These are phyloP conservation scores for Saccharomycopsis sp. DNA, from an alignment of 805 yeast species.

Conservation along the genomic window DNA sequence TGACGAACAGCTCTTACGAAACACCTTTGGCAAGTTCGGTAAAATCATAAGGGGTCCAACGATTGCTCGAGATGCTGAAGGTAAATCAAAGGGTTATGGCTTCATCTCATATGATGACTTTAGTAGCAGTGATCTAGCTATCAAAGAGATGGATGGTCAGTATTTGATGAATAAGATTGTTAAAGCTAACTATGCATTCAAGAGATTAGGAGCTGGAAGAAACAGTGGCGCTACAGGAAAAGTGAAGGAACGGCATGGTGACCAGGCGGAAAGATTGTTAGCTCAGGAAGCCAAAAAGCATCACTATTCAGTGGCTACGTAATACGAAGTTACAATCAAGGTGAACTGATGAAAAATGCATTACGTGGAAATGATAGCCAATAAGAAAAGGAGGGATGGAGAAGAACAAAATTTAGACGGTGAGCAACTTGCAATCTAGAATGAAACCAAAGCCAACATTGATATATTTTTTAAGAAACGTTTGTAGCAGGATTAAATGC, in stretches of 20 bases:
- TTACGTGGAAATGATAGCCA: no score
- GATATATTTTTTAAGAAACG: no score
- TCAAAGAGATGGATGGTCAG: slow-evolving; percentile 60
- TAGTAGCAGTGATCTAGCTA: slow-evolving; percentile 64
- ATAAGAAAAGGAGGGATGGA: no score
- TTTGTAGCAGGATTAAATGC: no score
- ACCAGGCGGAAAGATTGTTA: slow-evolving; percentile 61
- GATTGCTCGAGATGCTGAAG: slow-evolving; percentile 41
- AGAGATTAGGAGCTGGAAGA: slow-evolving; percentile 32
- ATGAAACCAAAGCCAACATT: no score
- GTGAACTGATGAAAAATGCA: neutral
- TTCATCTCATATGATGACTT: slow-evolving; percentile 60
- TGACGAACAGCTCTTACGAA: slow-evolving; percentile 46
- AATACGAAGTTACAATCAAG: neutral
- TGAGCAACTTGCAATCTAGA: no score
- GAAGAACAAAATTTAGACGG: no score
- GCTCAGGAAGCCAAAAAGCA: slow-evolving; percentile 52
- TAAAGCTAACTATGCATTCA: slow-evolving; percentile 62
- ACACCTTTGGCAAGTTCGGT: slow-evolving; percentile 68
- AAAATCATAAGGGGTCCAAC: slow-evolving; percentile 42
- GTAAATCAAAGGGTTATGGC: slow-evolving; percentile 56
- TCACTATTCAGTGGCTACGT: neutral
- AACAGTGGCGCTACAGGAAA: slow-evolving; percentile 32
- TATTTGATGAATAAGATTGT: slow-evolving; percentile 61
- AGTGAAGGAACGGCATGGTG: slow-evolving; percentile 62